phyloP scores from a whole-genome alignment of 305 asterid genomes.

The Solanum hybrid region DNA sequence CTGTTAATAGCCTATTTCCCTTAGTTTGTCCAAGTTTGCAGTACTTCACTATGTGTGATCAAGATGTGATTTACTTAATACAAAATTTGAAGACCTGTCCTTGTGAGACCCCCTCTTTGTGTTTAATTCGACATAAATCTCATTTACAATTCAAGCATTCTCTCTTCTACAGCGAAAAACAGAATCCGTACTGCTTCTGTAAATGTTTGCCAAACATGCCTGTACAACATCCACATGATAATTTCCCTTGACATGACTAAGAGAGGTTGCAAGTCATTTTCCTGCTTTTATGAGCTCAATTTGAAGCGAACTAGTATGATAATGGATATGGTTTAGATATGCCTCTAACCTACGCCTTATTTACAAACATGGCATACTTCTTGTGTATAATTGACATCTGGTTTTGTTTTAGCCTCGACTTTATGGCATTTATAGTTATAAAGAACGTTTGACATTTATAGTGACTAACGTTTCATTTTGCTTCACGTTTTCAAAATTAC shows the following conservation, averaged over 20 bases:
- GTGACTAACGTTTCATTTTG: not conserved
- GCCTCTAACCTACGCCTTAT: not conserved
- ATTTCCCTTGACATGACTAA: not conserved
- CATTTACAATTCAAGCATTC: not conserved
- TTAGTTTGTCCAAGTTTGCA: not conserved
- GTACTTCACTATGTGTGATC: not conserved
- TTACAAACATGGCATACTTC: not conserved
- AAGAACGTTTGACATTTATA: not conserved
- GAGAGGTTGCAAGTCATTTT: not conserved
- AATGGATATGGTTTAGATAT: not conserved
- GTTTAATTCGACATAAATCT: not conserved
- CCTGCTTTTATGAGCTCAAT: not conserved
- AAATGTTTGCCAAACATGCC: not conserved
- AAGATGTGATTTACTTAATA: not conserved
- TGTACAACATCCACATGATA: not conserved
- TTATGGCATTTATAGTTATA: not conserved
- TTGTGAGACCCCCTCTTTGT: not conserved
- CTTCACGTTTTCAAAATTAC: slow-evolving; percentile 15
- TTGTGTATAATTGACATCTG: not conserved
- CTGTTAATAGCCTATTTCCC: not conserved
- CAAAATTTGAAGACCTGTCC: not conserved
- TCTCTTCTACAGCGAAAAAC: not conserved
- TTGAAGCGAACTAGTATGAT: not conserved
- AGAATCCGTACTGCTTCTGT: not conserved
- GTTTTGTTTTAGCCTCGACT: not conserved